These are phyloP conservation scores for Fagus sylvatica DNA, from an alignment of 306 rosid genomes.

Conservation along the genomic window DNA sequence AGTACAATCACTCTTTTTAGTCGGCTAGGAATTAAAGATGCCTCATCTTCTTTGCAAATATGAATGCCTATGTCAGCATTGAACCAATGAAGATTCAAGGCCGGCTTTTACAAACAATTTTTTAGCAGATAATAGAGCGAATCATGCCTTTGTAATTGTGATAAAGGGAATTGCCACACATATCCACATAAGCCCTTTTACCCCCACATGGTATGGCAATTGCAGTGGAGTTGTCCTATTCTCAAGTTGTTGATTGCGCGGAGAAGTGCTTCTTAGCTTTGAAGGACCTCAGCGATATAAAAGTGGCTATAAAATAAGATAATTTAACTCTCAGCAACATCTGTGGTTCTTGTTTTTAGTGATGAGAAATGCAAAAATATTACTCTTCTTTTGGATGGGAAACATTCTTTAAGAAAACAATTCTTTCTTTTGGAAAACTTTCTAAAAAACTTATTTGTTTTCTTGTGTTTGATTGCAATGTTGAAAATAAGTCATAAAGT, in stretches of 20 bases:
- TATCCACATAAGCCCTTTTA: background rate
- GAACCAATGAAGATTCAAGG: too few species aligned
- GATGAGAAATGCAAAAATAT: background rate
- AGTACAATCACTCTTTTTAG: background rate
- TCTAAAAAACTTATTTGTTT: too few species aligned
- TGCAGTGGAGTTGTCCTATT: background rate
- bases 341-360: background rate
- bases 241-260: background rate
- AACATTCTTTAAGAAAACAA: too few species aligned
- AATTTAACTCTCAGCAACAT: background rate
- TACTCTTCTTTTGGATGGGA: too few species aligned
- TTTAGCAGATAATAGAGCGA: too few species aligned
- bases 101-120: too few species aligned
- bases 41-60: too few species aligned
- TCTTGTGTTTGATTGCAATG: too few species aligned
- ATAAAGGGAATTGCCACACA: background rate
- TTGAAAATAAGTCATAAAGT: too few species aligned
- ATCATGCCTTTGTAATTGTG: background rate
- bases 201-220: background rate
- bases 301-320: background rate
- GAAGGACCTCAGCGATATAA: background rate
- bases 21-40: too few species aligned
- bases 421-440: too few species aligned
- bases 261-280: background rate
- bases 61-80: constrained; percentile 6